phyloP scores from a whole-genome alignment of 2,329 filamentous ascomycete species.

The Verticillium klebahnii region DNA sequence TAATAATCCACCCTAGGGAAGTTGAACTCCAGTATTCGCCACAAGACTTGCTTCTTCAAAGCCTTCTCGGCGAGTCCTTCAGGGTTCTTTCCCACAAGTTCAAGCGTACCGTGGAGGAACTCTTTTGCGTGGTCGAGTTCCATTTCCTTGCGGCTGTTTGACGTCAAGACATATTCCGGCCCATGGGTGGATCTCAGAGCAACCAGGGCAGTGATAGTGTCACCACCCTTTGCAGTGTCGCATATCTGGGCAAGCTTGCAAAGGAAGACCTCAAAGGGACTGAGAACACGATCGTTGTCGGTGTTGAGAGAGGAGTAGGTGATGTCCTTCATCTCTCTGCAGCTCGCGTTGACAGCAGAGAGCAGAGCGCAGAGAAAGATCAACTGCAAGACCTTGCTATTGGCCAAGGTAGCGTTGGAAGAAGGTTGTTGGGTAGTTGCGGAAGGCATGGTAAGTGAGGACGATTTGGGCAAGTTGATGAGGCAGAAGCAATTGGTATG shows the following conservation, averaged over 20 bases:
- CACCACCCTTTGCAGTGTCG: conserved; percentile 6
- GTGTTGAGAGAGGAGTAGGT: conserved; percentile 10
- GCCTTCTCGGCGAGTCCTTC: background rate
- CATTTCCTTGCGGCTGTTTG: conserved; percentile 5
- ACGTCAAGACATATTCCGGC: conserved; percentile 9
- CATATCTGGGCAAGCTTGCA: conserved; percentile 12
- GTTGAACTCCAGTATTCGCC: conserved; percentile 5
- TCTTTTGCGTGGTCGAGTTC: no score
- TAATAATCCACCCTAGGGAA: conserved; percentile 4
- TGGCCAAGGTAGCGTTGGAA: background rate
- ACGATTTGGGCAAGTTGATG: no score
- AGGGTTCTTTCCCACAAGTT: conserved; percentile 5
- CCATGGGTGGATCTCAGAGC: conserved; percentile 2
- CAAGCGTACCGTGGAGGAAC: no score
- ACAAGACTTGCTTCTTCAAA: conserved; percentile 10
- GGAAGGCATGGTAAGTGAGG: background rate
- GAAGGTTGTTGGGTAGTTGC: background rate
- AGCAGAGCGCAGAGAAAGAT: conserved; percentile 1
- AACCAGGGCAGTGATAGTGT: conserved; percentile 7
- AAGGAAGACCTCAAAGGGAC: conserved; percentile 4
- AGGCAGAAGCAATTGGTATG: background rate
- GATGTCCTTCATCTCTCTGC: conserved; percentile 1
- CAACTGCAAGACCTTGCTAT: conserved; percentile 1
- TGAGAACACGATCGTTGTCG: background rate
- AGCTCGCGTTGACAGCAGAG: conserved; percentile 4